phyloP scores from a whole-genome alignment of 495 filamentous ascomycete genomes.

The Talaromyces adpressus region DNA sequence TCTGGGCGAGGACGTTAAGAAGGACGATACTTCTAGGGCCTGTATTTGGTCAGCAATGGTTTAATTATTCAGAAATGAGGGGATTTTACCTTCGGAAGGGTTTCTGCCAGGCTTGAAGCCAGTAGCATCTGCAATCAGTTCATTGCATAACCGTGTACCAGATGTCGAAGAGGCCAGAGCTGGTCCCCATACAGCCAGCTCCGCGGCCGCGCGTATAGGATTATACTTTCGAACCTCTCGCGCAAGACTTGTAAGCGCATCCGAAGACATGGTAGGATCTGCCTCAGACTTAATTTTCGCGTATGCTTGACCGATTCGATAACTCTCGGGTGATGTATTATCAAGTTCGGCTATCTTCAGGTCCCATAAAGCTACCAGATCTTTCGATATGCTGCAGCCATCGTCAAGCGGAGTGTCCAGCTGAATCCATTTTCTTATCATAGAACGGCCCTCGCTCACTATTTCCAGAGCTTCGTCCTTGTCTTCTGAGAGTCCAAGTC shows the following conservation, averaged over 20 bases:
- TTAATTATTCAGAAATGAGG: background rate
- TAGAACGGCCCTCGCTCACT: constrained; percentile 45
- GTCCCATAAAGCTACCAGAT: constrained; percentile 24
- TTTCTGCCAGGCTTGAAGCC: constrained; percentile 37
- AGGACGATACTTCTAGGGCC: constrained; percentile 48
- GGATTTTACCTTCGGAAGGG: constrained; percentile 27
- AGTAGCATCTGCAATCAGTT: constrained; percentile 53
- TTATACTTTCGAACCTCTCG: constrained; percentile 31
- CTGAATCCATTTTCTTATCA: constrained; percentile 44
- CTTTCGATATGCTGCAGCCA: background rate
- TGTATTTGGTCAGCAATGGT: constrained; percentile 18
- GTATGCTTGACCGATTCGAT: constrained; percentile 34
- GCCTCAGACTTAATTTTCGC: constrained; percentile 30
- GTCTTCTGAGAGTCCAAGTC: constrained; percentile 34
- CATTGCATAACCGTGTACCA: constrained; percentile 46
- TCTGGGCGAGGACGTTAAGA: constrained; percentile 50
- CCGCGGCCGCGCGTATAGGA: constrained; percentile 32
- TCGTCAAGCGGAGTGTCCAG: constrained; percentile 13
- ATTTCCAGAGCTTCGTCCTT: constrained; percentile 56
- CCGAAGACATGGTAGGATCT: constrained; percentile 22
- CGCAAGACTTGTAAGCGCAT: constrained; percentile 28
- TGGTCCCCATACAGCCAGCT: constrained; percentile 28
- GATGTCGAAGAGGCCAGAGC: constrained; percentile 28
- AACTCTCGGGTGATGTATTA: constrained; percentile 25
- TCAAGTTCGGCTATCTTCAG: constrained; percentile 24